phyloP scores from a whole-genome alignment of 108 stramenopile genomes.

The Chaetoceros tenuissimus region DNA sequence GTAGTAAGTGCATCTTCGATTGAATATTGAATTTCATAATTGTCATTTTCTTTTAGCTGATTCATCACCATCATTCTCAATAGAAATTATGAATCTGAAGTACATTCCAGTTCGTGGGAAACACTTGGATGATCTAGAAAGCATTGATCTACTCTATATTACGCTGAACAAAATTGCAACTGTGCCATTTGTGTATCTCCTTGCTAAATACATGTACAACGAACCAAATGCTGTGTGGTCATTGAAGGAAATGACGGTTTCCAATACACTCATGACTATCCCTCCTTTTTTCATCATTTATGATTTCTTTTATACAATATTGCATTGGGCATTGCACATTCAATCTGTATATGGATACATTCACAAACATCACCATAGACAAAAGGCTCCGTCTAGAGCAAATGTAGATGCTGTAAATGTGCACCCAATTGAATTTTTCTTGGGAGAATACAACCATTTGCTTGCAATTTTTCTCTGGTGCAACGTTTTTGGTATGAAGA shows the following conservation, averaged over 20 bases:
- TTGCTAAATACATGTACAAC: slow-evolving; percentile 41
- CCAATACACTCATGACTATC: slow-evolving; percentile 45
- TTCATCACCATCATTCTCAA: background rate
- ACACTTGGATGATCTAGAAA: slow-evolving; percentile 66
- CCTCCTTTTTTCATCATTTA: slow-evolving; percentile 82
- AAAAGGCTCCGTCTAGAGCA: slow-evolving; percentile 92
- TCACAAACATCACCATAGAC: slow-evolving; percentile 97
- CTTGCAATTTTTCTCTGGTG: slow-evolving; percentile 56
- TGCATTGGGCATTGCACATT: slow-evolving; percentile 89
- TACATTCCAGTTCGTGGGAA: slow-evolving; percentile 77
- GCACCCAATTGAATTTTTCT: slow-evolving; percentile 94
- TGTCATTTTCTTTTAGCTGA: background rate
- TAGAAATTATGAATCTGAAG: slow-evolving; percentile 2
- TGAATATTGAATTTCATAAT: background rate
- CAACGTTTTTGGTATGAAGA: slow-evolving; percentile 37
- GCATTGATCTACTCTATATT: slow-evolving; percentile 55
- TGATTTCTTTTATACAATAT: slow-evolving; percentile 91
- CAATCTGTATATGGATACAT: slow-evolving; percentile 79
- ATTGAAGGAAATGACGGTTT: slow-evolving; percentile 27
- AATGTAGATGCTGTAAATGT: slow-evolving; percentile 97
- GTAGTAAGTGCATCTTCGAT: background rate
- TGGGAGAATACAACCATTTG: slow-evolving; percentile 96
- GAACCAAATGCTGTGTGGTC: slow-evolving; percentile 47
- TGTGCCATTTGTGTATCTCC: slow-evolving; percentile 70
- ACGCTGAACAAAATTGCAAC: slow-evolving; percentile 64